Evolutionary conservation across 306 rosid genomes (phyloP), one percentile per base, ranked within the genome.

Genomic region (Malus sylvestris): DNA sequence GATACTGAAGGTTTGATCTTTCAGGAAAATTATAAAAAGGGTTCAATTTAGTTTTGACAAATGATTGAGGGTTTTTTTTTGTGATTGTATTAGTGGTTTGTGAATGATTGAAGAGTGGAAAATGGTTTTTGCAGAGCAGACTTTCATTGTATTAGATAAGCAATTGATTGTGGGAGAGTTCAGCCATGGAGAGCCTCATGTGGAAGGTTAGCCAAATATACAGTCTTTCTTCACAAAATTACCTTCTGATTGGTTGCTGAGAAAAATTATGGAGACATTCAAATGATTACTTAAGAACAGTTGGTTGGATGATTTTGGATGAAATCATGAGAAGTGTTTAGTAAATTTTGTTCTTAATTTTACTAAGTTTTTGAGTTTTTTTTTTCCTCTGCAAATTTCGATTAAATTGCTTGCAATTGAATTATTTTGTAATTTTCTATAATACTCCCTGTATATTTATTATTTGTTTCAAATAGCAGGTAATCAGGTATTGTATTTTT

Each of bases 141-240:
- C 96, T 27, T 95, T 92, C 82, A 87, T 95, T 76, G 79, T 92
- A 25, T 74, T 95, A 85, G 97, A 92, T 52, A 95, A 88, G 83
- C 88, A 84, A 32, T 70, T 89, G 65, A 53, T 95, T 68, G 77
- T 81, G 79, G 92, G 89, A 65, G 76, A 84, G 20, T 90, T 90
- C 78, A 79, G 76, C 19, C 93, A 95, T 44, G 97, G 97, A 63
- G 82, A 90, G 58, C 88, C 97, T 18, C 90, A 85, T 78, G 78
- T 78, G 45, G 96, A 90, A 86, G 97, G 98, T 91, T 60, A 25
- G 82, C 71, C 23, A 60, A 73, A 60, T 52, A 57, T 60, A 4
- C 42, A 12, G 9, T 12, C 19, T 40, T 75, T 52, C 22, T 76
- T 64, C 9, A 53, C 9, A 20, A 62, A 33, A 70, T 52, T 66